Conservation (phyloP, 257 asterid species). For the Mitragyna speciosa region DNA sequence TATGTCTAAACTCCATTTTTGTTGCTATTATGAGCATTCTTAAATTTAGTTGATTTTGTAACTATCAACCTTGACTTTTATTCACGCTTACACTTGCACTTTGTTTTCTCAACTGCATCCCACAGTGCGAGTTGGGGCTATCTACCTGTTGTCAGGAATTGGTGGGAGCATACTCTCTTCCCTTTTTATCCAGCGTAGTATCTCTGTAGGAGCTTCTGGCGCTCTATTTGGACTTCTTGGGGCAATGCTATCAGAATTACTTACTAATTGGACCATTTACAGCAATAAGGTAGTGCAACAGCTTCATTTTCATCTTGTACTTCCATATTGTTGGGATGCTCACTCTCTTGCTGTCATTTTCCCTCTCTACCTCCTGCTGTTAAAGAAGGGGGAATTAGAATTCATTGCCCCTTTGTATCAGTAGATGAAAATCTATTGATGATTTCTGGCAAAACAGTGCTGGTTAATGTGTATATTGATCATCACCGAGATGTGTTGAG, state of each 20-base stretch:
- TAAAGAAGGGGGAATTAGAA: neutral
- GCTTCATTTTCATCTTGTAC: neutral
- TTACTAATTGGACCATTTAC: slow-evolving; percentile 94
- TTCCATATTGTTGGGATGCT: neutral
- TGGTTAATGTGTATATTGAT: neutral
- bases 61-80: neutral
- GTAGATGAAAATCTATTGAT: neutral
- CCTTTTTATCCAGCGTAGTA: slow-evolving; percentile 72
- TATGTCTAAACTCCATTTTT: neutral
- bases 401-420: neutral
- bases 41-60: neutral
- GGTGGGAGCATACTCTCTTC: slow-evolving; percentile 85
- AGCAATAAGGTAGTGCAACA: slow-evolving; percentile 68
- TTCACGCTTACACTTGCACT: neutral
- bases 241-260: slow-evolving; percentile 90
- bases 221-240: slow-evolving; percentile 99
- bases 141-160: slow-evolving; percentile 76
- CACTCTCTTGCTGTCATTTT: neutral
- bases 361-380: neutral
- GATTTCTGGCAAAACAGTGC: neutral
- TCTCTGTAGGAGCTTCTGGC: slow-evolving; percentile 99
- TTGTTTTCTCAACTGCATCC: slow-evolving; percentile 18
- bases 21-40: neutral
- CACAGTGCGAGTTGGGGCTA: slow-evolving; percentile 77
- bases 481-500: neutral